Base-by-base conservation (phyloP, 495 filamentous ascomycete species). In the Hypoxylon trugodes region DNA sequence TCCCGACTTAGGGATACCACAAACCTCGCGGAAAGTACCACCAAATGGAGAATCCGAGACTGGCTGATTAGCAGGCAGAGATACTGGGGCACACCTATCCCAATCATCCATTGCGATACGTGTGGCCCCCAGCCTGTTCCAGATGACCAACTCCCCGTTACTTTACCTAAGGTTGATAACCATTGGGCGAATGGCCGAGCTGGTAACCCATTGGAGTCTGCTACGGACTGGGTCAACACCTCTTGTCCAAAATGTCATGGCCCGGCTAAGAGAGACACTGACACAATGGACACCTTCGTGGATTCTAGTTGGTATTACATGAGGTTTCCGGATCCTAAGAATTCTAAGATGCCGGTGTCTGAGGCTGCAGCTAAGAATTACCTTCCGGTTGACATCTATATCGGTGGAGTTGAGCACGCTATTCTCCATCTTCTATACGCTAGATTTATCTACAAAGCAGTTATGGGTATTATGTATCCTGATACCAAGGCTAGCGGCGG, bases 251-350 rank as follows among this genome's bases (percentile, higher is more conserved):
- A 82, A 25, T 96, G 92, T 61, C 76, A 79, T 7, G 80, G 82
- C 3, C 74, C 82, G 3, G 92, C 92, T 6, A 89, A 85, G 68
- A 86, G 92, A 25, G 92, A 96, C 67, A 96, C 92, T 1, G 92
- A 96, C 69, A 96, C 92, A 0, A 96, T 96, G 92, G 92, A 96
- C 72, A 96, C 92, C 0, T 96, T 96, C 73, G 91, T 96, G 32
- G 92, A 96, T 73, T 94, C 90, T 0, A 94, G 90, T 38, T 96
- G 92, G 92, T 96, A 96, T 71, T 96, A 85, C 64, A 84, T 93
- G 79, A 85, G 92, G 0, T 96, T 90, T 68, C 71, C 87, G 32
- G 90, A 94, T 61, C 73, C 89, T 1, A 74, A 86, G 2, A 93
- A 94, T 66, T 69, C 79, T 32, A 70, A 81, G 9, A 70, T 70